Percentiles rank a stretch among this genome's conserved stretches.
Evolutionary conservation across 108 stramenopile genomes (phyloP).

Genomic region (Discostella pseudostelligera): DNA sequence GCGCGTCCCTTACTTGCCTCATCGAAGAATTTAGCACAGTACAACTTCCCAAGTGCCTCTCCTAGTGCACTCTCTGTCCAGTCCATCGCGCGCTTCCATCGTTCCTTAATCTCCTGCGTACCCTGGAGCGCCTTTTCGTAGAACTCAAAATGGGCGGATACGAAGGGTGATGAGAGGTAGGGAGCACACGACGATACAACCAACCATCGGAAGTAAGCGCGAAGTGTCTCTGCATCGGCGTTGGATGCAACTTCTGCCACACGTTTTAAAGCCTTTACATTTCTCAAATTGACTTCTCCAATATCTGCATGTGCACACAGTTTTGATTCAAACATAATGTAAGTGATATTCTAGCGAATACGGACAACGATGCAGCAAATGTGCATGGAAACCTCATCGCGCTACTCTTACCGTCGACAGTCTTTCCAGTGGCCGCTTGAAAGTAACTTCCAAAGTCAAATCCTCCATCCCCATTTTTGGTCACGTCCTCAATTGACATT

Average conservation of each 20-base stretch:
- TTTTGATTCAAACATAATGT: not conserved
- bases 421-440: conserved; percentile 46
- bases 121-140: conserved; percentile 63
- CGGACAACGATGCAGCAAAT: not conserved
- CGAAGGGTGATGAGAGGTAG: conserved; percentile 58
- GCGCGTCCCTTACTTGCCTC: conserved; percentile 61
- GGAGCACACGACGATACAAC: conserved; percentile 51
- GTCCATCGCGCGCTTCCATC: conserved; percentile 84
- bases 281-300: conserved; percentile 72
- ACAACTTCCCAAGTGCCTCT: conserved; percentile 78
- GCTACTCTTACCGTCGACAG: conserved; percentile 17
- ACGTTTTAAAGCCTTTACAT: conserved; percentile 51
- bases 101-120: conserved; percentile 67
- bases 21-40: conserved; percentile 74
- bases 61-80: conserved; percentile 72
- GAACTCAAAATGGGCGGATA: conserved; percentile 71
- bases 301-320: too few relatives aligned
- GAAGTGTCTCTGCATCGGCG: conserved; percentile 37
- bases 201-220: conserved; percentile 58
- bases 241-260: conserved; percentile 48
- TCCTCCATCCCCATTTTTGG: conserved; percentile 20
- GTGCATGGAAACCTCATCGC: not conserved
- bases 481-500: conserved; percentile 50
- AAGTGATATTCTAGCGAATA: not conserved
- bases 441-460: conserved; percentile 63